Conservation (phyloP, 2,329 filamentous ascomycete genomes). For the Epichloe typhina region DNA sequence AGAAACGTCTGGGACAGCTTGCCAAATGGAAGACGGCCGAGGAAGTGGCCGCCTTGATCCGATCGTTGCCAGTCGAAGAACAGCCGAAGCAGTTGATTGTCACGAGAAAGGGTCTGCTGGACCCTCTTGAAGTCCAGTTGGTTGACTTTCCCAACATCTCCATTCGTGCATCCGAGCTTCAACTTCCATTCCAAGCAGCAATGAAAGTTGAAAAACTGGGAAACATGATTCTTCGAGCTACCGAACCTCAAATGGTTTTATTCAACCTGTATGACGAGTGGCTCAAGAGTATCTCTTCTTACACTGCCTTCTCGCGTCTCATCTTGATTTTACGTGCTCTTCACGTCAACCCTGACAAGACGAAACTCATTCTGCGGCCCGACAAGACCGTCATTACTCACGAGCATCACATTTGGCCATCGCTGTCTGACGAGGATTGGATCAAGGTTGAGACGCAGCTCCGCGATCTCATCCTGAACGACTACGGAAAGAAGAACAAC, state of each 20-base stretch:
- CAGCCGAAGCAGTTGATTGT: constrained; percentile 98
- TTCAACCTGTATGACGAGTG: constrained; percentile 99
- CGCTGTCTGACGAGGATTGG: constrained; percentile 90
- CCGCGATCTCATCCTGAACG: constrained; percentile 89
- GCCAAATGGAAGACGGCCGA: constrained; percentile 99
- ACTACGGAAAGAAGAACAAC: constrained; percentile 99
- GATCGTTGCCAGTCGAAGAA: constrained; percentile 91
- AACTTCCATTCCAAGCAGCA: constrained; percentile 95
- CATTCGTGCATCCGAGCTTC: constrained; percentile 90
- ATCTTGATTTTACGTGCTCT: constrained; percentile 87
- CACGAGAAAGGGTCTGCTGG: constrained; percentile 88
- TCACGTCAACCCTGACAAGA: constrained; percentile 97
- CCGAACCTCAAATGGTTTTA: constrained; percentile 98
- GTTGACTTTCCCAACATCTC: constrained; percentile 99
- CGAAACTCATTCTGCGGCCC: constrained; percentile 83
- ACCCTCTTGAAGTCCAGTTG: constrained; percentile 92
- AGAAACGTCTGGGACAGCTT: constrained; percentile 95
- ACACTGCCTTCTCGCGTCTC: constrained; percentile 93
- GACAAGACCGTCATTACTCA: constrained; percentile 98
- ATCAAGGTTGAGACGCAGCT: constrained; percentile 98
- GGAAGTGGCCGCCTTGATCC: constrained; percentile 95
- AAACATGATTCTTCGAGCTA: constrained; percentile 96
- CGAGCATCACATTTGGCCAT: constrained; percentile 97
- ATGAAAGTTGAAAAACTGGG: constrained; percentile 99
- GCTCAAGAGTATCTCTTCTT: constrained; percentile 96